A percentile compares a stretch with the other conserved stretches of the same genome.
Conservation (phyloP, 1,284 basidiomycete species). For the Anthracocystis setariae region DNA sequence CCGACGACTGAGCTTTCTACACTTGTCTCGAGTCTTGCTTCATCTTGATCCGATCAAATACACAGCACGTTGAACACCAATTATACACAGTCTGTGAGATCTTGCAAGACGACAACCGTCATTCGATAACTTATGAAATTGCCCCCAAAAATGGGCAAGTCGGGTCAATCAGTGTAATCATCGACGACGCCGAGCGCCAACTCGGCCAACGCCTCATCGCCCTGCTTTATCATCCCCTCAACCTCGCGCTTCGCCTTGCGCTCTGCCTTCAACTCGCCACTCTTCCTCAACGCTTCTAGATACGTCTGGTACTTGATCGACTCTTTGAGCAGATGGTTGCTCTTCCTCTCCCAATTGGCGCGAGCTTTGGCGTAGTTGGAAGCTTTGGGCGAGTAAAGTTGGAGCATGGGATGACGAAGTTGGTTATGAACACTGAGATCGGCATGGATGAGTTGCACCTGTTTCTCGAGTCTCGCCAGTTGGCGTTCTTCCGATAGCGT, state of each 20-base stretch:
- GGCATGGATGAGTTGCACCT: slow-evolving; percentile 73
- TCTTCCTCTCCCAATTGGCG: slow-evolving; percentile 91
- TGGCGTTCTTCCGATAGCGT: slow-evolving; percentile 91
- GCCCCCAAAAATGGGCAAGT: too few relatives aligned
- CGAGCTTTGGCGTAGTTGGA: slow-evolving; percentile 79
- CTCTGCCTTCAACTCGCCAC: slow-evolving; percentile 40
- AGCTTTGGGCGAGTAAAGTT: slow-evolving; percentile 80
- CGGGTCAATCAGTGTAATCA: too few relatives aligned
- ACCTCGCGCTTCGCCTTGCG: slow-evolving; percentile 44
- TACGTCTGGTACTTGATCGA: slow-evolving; percentile 97
- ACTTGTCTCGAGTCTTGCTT: background rate
- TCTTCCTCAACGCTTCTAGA: slow-evolving; percentile 77
- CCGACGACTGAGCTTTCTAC: slow-evolving; percentile 10
- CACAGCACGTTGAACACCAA: too few relatives aligned
- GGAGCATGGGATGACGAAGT: slow-evolving; percentile 82
- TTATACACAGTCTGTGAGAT: too few relatives aligned
- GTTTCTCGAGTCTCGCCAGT: slow-evolving; percentile 42
- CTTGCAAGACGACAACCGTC: too few relatives aligned
- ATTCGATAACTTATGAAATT: too few relatives aligned
- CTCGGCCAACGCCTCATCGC: slow-evolving; percentile 28
- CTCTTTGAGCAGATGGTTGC: slow-evolving; percentile 85
- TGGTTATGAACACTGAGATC: slow-evolving; percentile 86
- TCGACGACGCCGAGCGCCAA: background rate
- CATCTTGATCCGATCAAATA: too few relatives aligned
- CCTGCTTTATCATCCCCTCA: slow-evolving; percentile 42